Evolutionary conservation across 2,329 filamentous ascomycete species (phyloP).

Genomic region (Cladosporium sp.): DNA sequence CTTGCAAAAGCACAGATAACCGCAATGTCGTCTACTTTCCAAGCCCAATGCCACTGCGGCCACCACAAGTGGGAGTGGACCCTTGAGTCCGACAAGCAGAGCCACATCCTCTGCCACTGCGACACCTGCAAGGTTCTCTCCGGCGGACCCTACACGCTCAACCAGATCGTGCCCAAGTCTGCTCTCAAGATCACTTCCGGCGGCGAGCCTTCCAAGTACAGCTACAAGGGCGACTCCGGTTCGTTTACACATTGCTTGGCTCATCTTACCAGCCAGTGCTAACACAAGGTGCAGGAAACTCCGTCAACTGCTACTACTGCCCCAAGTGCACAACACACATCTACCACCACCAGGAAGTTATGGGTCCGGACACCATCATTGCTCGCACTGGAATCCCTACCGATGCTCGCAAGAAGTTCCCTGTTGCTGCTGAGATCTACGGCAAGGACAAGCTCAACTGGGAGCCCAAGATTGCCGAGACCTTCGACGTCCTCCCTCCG

Average conservation of each 20-base stretch:
- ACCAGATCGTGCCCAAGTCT: slow-evolving; percentile 54
- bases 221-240: slow-evolving; percentile 56
- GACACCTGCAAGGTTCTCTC: slow-evolving; percentile 57
- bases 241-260: not conserved
- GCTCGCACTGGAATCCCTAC: slow-evolving; percentile 52
- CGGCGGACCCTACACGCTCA: slow-evolving; percentile 54
- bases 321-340: slow-evolving; percentile 56
- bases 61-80: slow-evolving; percentile 54
- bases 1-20: not conserved
- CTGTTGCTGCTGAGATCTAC: slow-evolving; percentile 56
- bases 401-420: slow-evolving; percentile 49
- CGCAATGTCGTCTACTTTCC: slow-evolving; percentile 32
- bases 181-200: slow-evolving; percentile 56
- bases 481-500: slow-evolving; percentile 48
- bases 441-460: slow-evolving; percentile 53
- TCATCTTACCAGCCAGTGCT: not conserved
- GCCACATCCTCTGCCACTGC: slow-evolving; percentile 55
- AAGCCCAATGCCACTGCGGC: slow-evolving; percentile 58
- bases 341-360: slow-evolving; percentile 57
- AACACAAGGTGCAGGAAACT: slow-evolving; percentile 42
- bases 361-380: slow-evolving; percentile 54
- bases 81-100: slow-evolving; percentile 48
- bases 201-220: slow-evolving; percentile 50
- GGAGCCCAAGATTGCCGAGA: slow-evolving; percentile 54
- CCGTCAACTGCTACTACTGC: slow-evolving; percentile 60